Evolutionary conservation across 73 alveolate species (phyloP).

Genomic region (Tetrahymena malaccensis): DNA sequence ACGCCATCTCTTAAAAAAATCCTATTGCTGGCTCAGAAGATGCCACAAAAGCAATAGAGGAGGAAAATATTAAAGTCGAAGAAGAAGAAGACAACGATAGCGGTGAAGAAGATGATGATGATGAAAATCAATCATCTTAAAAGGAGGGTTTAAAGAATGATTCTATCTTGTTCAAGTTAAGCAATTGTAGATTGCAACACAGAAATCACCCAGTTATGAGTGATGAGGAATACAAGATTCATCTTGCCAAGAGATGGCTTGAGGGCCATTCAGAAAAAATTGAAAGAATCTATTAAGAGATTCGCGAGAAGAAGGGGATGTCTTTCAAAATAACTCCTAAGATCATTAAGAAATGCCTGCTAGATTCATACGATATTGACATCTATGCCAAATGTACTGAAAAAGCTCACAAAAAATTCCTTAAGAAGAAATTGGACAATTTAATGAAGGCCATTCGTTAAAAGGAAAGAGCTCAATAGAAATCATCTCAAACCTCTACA

Average conservation of each 20-base stretch:
- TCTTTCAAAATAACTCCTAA: background rate
- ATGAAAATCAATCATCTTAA: background rate
- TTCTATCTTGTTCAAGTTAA: background rate
- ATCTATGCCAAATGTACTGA: background rate
- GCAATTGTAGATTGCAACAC: background rate
- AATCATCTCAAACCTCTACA: background rate
- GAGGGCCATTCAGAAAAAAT: background rate
- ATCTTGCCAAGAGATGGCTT: constrained; percentile 1
- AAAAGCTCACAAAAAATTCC: background rate
- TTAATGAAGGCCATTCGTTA: background rate
- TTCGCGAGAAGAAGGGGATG: background rate
- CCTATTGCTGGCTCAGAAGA: background rate
- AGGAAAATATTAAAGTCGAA: background rate
- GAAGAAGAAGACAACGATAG: background rate
- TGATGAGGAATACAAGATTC: background rate
- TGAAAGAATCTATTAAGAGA: background rate
- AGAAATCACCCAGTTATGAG: background rate
- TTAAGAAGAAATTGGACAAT: background rate
- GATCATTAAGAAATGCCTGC: background rate
- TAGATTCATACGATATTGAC: background rate
- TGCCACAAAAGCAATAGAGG: background rate
- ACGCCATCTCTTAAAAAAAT: background rate
- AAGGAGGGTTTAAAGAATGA: background rate
- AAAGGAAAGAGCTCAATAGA: background rate
- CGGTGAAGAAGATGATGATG: background rate